Evolutionary conservation across 2,329 filamentous ascomycete species (phyloP).

Genomic region (Exserohilum rostratum): DNA sequence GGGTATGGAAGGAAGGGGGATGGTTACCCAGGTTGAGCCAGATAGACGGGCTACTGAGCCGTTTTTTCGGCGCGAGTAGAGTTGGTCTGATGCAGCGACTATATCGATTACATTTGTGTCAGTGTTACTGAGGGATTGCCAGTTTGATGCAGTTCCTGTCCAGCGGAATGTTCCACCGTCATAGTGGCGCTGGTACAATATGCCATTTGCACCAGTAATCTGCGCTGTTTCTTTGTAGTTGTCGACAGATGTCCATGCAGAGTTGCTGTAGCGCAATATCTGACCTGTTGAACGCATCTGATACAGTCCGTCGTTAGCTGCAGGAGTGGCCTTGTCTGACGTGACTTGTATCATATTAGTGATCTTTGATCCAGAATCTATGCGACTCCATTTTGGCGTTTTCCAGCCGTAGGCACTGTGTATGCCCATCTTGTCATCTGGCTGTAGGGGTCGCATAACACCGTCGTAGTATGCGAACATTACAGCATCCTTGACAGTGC

Average conservation of each 20-base stretch:
- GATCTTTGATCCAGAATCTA: conserved; percentile 27
- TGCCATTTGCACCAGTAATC: conserved; percentile 31
- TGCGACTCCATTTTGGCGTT: conserved; percentile 30
- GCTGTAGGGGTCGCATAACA: conserved; percentile 26
- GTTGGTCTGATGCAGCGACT: conserved; percentile 30
- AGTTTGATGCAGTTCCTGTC: conserved; percentile 23
- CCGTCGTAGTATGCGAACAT: conserved; percentile 41
- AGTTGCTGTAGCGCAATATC: conserved; percentile 26
- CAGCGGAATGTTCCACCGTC: conserved; percentile 36
- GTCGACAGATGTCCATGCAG: conserved; percentile 28
- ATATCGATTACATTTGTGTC: conserved; percentile 36
- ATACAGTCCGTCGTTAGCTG: conserved; percentile 33
- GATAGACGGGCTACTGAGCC: conserved; percentile 36
- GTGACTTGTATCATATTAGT: conserved; percentile 29
- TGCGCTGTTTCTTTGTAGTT: conserved; percentile 37
- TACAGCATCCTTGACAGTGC: conserved; percentile 33
- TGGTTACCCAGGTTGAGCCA: conserved; percentile 29
- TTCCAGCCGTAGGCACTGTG: conserved; percentile 39
- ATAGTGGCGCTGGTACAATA: conserved; percentile 35
- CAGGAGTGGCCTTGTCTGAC: conserved; percentile 5
- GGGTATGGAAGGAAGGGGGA: conserved; percentile 27
- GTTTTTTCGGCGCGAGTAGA: conserved; percentile 39
- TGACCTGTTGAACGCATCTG: conserved; percentile 35
- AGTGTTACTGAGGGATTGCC: conserved; percentile 29
- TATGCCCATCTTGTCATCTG: conserved; percentile 38